Evolutionary conservation across 73 alveolate species (phyloP).

Genomic region (Tetrahymena borealis): DNA sequence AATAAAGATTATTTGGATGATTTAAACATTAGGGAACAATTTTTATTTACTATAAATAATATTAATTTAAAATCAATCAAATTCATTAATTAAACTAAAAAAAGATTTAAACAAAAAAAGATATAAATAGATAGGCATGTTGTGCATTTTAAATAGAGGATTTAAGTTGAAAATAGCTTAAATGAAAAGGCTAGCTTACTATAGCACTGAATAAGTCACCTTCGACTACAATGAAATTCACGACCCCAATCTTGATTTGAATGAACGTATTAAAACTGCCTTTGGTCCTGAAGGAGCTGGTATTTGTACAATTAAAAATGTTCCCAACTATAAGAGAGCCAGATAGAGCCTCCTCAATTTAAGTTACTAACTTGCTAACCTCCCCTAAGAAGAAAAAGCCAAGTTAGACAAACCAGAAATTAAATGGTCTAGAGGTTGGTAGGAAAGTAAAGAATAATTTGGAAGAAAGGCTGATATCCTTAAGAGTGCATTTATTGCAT

Average conservation of each 20-base stretch:
- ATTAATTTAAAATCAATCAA: not conserved
- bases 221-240: not conserved
- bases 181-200: not conserved
- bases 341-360: not conserved
- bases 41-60: not conserved
- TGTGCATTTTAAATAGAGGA: not conserved
- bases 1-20: not conserved
- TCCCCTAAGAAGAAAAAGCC: not conserved
- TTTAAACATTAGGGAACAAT: not conserved
- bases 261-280: not conserved
- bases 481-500: not conserved
- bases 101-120: too few relatives aligned
- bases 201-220: not conserved
- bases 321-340: not conserved
- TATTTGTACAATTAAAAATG: not conserved
- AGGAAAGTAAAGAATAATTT: not conserved
- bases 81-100: too few relatives aligned
- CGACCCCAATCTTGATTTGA: not conserved
- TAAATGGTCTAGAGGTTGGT: slow-evolving; percentile 1
- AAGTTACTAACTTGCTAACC: not conserved
- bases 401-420: not conserved
- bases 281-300: not conserved
- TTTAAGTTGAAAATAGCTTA: not conserved
- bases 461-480: not conserved
- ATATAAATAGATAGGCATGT: not conserved